Base-by-base conservation (phyloP, 306 rosid genomes). In the Datisca glomerata region DNA sequence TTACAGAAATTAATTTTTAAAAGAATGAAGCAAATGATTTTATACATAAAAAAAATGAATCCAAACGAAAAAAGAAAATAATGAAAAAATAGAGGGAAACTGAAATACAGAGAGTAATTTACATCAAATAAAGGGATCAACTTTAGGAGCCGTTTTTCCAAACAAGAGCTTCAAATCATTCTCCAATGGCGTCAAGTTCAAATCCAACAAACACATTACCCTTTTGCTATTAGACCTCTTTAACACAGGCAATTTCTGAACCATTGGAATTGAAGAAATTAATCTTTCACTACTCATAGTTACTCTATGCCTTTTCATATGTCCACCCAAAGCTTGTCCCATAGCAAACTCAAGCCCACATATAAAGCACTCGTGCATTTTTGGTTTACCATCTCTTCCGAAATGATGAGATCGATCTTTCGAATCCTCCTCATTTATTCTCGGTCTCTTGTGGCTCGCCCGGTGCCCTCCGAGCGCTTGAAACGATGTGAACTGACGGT, bases 391-490 rank as follows among this genome's bases (percentile, higher is more conserved):
- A 24, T 17, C 21, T 31, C 23, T 29, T 58, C 57, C 16, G 27
- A n/a, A 8, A 34, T 42, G 10, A 18, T 54, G 24, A 28, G 40
- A 28, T 8, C 56, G 19, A 10, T 28, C 56, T 33, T 55, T 37
- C 0, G 36, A 47, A 6, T 47, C 65, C 7, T 57, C 60, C 1
- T 20, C 43, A 2, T 18, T 19, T 2, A 58, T 40, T n/a, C 53
- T 74, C 0, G 56, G 51, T 49, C 47, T 63, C 47, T 71, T 82
- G 69, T 87, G 96, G 62, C 94, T 82, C 1, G 94, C 93, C 7
- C 93, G 64, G 79, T 87, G 96, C 2, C 96, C 94, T 5, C 96
- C 96, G 0, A 82, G 85, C 0, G 94, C 96, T 47, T 87, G 94
- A 46, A 87, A 87, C 4, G 94, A 87, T 1, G 75, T 18, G 63